These are phyloP conservation scores for Thielaviopsis cerberus DNA, from an alignment of 2,329 filamentous ascomycete genomes.

Conservation along the genomic window DNA sequence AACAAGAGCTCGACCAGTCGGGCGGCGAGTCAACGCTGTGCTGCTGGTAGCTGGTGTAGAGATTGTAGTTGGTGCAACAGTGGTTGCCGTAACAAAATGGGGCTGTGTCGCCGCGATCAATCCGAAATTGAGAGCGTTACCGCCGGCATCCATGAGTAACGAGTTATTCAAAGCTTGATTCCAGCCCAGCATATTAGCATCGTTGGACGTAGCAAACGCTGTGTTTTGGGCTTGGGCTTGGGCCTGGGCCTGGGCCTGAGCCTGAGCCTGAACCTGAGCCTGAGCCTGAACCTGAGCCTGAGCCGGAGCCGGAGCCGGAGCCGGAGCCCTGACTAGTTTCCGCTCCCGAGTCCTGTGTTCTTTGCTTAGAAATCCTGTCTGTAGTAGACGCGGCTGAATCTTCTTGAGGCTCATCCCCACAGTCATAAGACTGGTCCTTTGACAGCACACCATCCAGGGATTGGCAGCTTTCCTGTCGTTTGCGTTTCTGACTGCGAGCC, in stretches of 20 bases:
- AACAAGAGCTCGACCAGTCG: conserved; percentile 32
- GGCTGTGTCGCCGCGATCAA: neutral
- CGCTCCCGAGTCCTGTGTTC: neutral
- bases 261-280: neutral
- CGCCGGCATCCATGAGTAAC: conserved; percentile 6
- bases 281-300: neutral
- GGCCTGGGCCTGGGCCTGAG: neutral
- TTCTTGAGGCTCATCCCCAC: neutral
- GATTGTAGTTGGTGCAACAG: conserved; percentile 10
- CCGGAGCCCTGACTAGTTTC: neutral
- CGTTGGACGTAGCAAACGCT: neutral
- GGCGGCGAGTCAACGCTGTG: conserved; percentile 33
- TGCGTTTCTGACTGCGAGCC: neutral
- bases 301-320: too few relatives aligned
- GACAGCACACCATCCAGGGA: neutral
- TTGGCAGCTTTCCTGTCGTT: neutral
- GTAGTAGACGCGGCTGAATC: neutral
- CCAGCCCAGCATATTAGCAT: neutral
- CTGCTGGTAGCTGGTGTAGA: conserved; percentile 20
- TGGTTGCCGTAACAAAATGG: conserved; percentile 8
- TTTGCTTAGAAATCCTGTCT: neutral
- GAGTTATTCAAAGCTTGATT: neutral
- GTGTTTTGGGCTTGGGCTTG: neutral
- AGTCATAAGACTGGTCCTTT: neutral
- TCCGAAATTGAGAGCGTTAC: conserved; percentile 3